phyloP scores from a whole-genome alignment of 108 stramenopile species.

The Chaetoceros tenuissimus region DNA sequence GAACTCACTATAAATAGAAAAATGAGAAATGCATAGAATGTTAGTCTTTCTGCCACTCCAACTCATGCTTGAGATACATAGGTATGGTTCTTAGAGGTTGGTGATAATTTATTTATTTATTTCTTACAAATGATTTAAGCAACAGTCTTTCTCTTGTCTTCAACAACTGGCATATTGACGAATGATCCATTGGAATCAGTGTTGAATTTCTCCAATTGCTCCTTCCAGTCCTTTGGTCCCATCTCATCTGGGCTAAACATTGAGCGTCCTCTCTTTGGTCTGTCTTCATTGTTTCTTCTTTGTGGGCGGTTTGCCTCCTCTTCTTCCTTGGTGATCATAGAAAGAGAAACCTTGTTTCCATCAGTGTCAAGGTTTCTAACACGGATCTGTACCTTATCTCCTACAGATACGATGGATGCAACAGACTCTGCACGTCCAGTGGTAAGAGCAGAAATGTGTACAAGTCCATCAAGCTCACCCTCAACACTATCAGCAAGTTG shows the following conservation, averaged over 20 bases:
- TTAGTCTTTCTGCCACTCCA: too few species aligned
- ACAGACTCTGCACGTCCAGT: slow-evolving; percentile 55
- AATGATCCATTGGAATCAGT: too few species aligned
- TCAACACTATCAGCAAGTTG: slow-evolving; percentile 51
- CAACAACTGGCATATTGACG: too few species aligned
- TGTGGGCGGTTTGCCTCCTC: too few species aligned
- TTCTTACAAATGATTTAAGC: too few species aligned
- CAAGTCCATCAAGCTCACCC: slow-evolving; percentile 80
- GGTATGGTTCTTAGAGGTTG: too few species aligned
- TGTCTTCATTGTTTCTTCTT: slow-evolving; percentile 22
- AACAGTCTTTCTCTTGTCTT: too few species aligned
- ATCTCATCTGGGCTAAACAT: slow-evolving; percentile 19
- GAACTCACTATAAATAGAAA: too few species aligned
- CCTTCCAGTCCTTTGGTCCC: slow-evolving; percentile 82
- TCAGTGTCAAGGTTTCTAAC: slow-evolving; percentile 58
- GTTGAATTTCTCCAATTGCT: slow-evolving; percentile 35
- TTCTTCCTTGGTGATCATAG: slow-evolving; percentile 77
- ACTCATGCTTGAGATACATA: too few species aligned
- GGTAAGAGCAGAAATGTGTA: slow-evolving; percentile 75
- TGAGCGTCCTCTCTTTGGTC: slow-evolving; percentile 7
- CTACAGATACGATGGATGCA: slow-evolving; percentile 41
- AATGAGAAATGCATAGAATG: too few species aligned
- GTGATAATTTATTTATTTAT: too few species aligned
- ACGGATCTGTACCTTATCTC: slow-evolving; percentile 79
- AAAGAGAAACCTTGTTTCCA: slow-evolving; percentile 61